Base-by-base conservation (phyloP, 1,139 yeast species). In the Protomyces inouyei region DNA sequence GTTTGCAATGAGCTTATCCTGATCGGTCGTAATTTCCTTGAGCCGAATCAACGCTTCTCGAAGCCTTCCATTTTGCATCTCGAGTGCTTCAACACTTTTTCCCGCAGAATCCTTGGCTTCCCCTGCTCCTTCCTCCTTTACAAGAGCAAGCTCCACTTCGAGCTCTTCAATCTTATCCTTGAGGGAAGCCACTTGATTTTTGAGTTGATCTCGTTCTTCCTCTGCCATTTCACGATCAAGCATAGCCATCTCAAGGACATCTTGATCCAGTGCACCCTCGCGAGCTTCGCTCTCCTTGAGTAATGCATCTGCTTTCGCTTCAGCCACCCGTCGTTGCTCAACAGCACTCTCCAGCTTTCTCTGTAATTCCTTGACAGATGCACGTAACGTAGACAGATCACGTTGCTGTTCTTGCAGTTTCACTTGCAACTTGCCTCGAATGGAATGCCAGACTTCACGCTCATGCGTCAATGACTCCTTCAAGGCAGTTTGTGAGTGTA, bases 191-290 rank as follows among this genome's bases (percentile, higher is more conserved):
- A 75, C 65, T 43, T 74, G 75, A 12, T 67, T 67, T 8, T 72
- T 71, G 35, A 86, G 72, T 3, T 73, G 69, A 12, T 75, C 77
- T 60, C 78, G 80, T 12, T 77, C 75, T 48, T 77, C 81, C 36
- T 77, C 78, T 2, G 84, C 77, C 70, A 80, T 80, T 67, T 82
- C 87, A 65, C 80, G 78, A 64, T 86, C 91, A 1, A 85, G 77
- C 0, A 80, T 73, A 0, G 82, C 72, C 71, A 81, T 75, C 69
- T 87, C 92, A 23, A 85, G 67, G 0, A 77, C 74, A 53, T 82
- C 84, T 14, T 53, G 28, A 16, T 37, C 32, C 21, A 45, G 45
- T 10, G 14, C 52, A 6, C 14, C 55, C 6, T 82, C 84, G 4
- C 43, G 28, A 23, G 18, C 21, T 21, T 48, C 57, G n/a, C n/a